These are phyloP conservation scores for Castanea crenata DNA, from an alignment of 306 rosid genomes.

Conservation along the genomic window DNA sequence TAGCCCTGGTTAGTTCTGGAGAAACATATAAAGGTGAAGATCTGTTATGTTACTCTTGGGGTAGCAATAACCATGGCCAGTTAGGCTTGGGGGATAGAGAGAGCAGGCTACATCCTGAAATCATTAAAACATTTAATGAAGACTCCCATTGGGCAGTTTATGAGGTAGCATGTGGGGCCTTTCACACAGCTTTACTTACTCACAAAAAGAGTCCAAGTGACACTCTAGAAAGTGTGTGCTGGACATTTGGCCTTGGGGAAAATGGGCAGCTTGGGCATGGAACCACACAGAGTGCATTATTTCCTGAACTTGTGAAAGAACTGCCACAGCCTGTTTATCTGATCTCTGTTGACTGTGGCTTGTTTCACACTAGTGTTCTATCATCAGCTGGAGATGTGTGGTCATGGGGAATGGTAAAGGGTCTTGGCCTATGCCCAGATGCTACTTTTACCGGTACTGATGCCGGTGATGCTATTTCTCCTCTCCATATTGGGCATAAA, in stretches of 20 bases:
- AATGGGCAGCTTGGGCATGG: slow-evolving; percentile 97
- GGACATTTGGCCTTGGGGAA: slow-evolving; percentile 90
- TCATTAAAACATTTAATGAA: slow-evolving; percentile 44
- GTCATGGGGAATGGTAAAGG: slow-evolving; percentile 99
- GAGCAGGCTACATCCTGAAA: slow-evolving; percentile 55
- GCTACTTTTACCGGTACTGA: slow-evolving; percentile 55
- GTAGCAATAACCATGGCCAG: slow-evolving; percentile 71
- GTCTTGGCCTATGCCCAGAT: slow-evolving; percentile 90
- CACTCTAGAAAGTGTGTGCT: slow-evolving; percentile 53
- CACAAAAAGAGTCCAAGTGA: slow-evolving; percentile 45
- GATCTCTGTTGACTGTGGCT: slow-evolving; percentile 68
- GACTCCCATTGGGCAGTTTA: slow-evolving; percentile 54
- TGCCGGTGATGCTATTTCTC: slow-evolving; percentile 76
- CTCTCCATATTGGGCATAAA: slow-evolving; percentile 41
- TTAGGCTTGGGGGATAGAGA: slow-evolving; percentile 84
- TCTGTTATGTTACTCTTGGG: slow-evolving; percentile 87
- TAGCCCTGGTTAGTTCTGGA: slow-evolving; percentile 60
- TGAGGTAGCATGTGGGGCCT: slow-evolving; percentile 86
- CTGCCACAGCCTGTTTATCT: slow-evolving; percentile 53
- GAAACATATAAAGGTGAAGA: slow-evolving; percentile 52
- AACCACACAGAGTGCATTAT: slow-evolving; percentile 48
- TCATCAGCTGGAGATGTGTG: slow-evolving; percentile 82
- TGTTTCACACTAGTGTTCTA: slow-evolving; percentile 83
- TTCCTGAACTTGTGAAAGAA: slow-evolving; percentile 61
- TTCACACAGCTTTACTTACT: slow-evolving; percentile 87